A percentile compares a stretch with the other conserved stretches of the same genome.
These are phyloP conservation scores for Actinomortierella ambigua DNA, from an alignment of 371 early-diverging fungal genomes.

Conservation along the genomic window DNA sequence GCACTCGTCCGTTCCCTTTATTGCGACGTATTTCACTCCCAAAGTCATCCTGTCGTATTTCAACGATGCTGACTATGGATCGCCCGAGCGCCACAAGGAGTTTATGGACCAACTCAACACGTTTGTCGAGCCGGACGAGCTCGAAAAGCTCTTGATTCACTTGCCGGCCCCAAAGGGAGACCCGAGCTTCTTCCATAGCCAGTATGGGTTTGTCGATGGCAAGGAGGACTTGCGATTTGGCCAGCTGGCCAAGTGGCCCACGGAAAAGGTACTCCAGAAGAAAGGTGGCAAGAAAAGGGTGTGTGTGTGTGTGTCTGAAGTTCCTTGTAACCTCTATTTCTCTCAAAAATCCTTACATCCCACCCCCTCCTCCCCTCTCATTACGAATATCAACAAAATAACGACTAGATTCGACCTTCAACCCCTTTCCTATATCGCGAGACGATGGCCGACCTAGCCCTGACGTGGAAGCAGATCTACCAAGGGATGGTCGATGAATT, in stretches of 20 bases:
- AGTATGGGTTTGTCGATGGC: conserved; percentile 46
- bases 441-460: conserved; percentile 23
- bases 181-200: conserved; percentile 37
- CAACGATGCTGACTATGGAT: conserved; percentile 46
- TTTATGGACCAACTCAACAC: conserved; percentile 42
- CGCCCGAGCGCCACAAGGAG: conserved; percentile 39
- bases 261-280: conserved; percentile 40
- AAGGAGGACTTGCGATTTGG: conserved; percentile 45
- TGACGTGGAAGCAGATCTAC: conserved; percentile 30
- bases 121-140: conserved; percentile 36
- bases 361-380: too few species aligned
- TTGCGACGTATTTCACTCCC: conserved; percentile 47
- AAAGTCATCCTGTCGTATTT: conserved; percentile 44
- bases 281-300: too few species aligned
- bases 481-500: conserved; percentile 11
- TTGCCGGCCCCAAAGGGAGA: conserved; percentile 38
- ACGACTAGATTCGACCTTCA: conserved; percentile 18
- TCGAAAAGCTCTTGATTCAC: conserved; percentile 21
- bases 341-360: too few species aligned
- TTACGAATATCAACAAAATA: too few species aligned
- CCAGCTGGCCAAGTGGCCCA: conserved; percentile 42
- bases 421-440: conserved; percentile 24
- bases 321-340: too few species aligned
- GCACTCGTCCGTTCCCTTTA: conserved; percentile 46
- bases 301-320: too few species aligned